Evolutionary conservation across 805 yeast species (phyloP).

Genomic region (Spathaspora sp.): DNA sequence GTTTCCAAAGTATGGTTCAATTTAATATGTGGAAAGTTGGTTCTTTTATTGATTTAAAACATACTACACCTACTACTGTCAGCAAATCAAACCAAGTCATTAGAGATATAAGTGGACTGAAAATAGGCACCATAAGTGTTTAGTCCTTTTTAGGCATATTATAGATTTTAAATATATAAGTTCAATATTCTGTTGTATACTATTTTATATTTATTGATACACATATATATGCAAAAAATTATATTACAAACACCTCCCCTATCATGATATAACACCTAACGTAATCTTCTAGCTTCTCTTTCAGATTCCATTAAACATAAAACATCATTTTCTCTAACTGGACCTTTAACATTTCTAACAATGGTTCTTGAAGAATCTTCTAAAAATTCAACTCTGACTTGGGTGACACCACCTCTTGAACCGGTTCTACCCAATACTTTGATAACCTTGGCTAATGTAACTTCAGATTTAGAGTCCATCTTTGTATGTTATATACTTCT

Average conservation of each 20-base stretch:
- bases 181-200: neutral
- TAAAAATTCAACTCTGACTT: conserved; percentile 47
- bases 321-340: conserved; percentile 73
- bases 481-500: neutral
- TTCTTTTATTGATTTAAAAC: conserved; percentile 16
- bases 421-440: conserved; percentile 99
- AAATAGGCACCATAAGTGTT: neutral
- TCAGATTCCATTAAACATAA: conserved; percentile 99
- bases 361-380: conserved; percentile 47
- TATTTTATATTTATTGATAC: neutral
- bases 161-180: neutral
- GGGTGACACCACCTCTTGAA: conserved; percentile 92
- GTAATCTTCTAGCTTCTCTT: conserved; percentile 60
- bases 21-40: conserved; percentile 36
- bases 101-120: conserved; percentile 6
- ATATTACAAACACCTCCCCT: neutral
- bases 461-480: conserved; percentile 62
- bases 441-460: conserved; percentile 98
- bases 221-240: neutral
- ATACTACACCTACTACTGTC: neutral
- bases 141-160: neutral
- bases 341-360: conserved; percentile 49
- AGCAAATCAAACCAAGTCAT: conserved; percentile 5
- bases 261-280: conserved; percentile 7
- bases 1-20: conserved; percentile 38